phyloP scores from a whole-genome alignment of 2,329 filamentous ascomycete genomes.

The Didymella pinodella region DNA sequence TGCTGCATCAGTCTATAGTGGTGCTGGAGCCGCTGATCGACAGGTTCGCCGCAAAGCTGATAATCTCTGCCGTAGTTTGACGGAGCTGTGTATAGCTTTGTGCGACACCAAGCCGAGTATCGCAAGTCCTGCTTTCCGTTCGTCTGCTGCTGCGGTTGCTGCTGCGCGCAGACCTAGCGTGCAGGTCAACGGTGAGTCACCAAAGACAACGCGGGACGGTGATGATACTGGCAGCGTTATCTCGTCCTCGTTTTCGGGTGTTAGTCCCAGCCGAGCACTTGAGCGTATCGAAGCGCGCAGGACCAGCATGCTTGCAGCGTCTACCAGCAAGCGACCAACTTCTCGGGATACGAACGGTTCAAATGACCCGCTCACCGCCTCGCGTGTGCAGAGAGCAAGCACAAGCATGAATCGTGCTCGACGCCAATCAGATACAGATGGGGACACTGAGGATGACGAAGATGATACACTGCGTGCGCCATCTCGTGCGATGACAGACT shows the following conservation, averaged over 20 bases:
- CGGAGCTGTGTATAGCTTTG: slow-evolving; percentile 87
- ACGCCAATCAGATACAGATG: slow-evolving; percentile 37
- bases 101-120: slow-evolving; percentile 50
- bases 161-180: slow-evolving; percentile 46
- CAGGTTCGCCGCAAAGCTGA: slow-evolving; percentile 90
- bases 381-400: slow-evolving; percentile 48
- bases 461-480: slow-evolving; percentile 54
- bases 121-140: slow-evolving; percentile 43
- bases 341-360: slow-evolving; percentile 39
- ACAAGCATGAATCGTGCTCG: slow-evolving; percentile 52
- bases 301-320: slow-evolving; percentile 41
- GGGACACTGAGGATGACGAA: slow-evolving; percentile 51
- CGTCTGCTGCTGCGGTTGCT: slow-evolving; percentile 27
- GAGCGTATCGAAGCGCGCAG: slow-evolving; percentile 57
- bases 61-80: slow-evolving; percentile 89
- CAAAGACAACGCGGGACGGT: slow-evolving; percentile 43
- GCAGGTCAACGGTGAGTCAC: slow-evolving; percentile 49
- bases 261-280: slow-evolving; percentile 49
- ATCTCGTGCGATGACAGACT: slow-evolving; percentile 60
- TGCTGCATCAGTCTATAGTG: slow-evolving; percentile 70
- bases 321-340: slow-evolving; percentile 39
- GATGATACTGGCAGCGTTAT: slow-evolving; percentile 46
- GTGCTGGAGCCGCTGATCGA: slow-evolving; percentile 72
- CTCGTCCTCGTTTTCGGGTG: slow-evolving; percentile 34
- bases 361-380: slow-evolving; percentile 30